Base-by-base conservation (phyloP, 441 rosid species). In the Erodium chrysanthum region DNA sequence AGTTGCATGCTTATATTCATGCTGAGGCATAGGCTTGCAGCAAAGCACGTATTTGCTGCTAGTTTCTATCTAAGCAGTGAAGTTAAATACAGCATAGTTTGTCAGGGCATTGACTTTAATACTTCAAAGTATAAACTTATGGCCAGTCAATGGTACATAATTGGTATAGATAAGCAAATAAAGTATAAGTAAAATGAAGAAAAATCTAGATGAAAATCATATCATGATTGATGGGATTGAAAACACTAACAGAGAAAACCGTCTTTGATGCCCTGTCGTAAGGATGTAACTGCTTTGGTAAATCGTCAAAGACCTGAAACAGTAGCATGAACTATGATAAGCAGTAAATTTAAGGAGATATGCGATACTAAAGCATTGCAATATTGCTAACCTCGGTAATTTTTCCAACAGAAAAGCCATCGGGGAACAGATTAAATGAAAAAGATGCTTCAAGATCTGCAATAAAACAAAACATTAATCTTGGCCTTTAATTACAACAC, bases 381-480 rank as follows among this genome's bases (percentile, higher is more conserved):
- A 12, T 29, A 46, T 54, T 46, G 48, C 74, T 59, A 64, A 77
- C 80, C 80, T 77, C 69, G 5, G 69, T 18, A 66, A 66, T 63
- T 68, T 67, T 70, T 58, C 73, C 80, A 46, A 77, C 52, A 65
- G 58, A 73, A 70, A 70, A 77, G 11, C 80, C 80, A 77, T 77
- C 21, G 10, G 48, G 50, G 65, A 77, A 73, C 27, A 77, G 52
- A 70, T 73, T 73, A 11, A 77, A 10, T 4, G 70, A 67, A 70
- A 77, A 73, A 3, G 80, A 77, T 9, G 67, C 74, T 71, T 73
- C 72, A 52, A 68, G 60, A 56, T 67, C 80, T 77, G 74, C 74
- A 73, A 7, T 2, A 70, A 66, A 66, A 23, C 25, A 70, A 52
- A 64, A 5, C 37, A 56, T 73, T 54, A 70, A 59, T 46, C 44